Base-by-base conservation (phyloP, 1,284 basidiomycete genomes). In the Xanthoconium separans region DNA sequence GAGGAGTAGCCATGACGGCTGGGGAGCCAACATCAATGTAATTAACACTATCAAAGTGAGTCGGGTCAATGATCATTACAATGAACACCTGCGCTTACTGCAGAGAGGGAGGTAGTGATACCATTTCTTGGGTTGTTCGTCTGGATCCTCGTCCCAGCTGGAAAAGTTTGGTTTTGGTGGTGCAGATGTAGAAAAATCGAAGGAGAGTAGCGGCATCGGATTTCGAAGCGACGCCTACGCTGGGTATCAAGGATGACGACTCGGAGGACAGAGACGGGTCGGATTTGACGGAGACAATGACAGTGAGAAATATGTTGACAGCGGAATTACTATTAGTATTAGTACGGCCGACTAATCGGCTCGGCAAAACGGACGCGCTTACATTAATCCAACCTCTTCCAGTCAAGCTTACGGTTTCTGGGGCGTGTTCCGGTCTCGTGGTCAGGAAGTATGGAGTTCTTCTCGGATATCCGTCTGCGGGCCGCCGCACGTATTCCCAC, bases 1-100 rank as follows among this genome's bases (percentile, higher is more conserved):
- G 44, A 90, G 73, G 56, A 81, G 76, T 11, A 90, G 71, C 59
- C 85, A 73, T 5, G 88, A 90, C 5, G 88, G 88, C 44, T 89
- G 89, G 8, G 89, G 88, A 16, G 80, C 78, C 8, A 89, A 65
- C 51, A 91, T 78, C 46, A 90, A 68, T 29, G 78, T 47, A 18
- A 90, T 63, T 13, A 82, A 78, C 22, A 75, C 88, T 88, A 61
- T 42, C 50, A 5, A 48, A 50, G n/a, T 2, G 47, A 30, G 36
- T 47, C 49, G 47, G 18, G 44, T 42, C 61, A 52, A 55, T 51
- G 44, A 44, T 48, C 52, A 13, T 48, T 27, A 37, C 4, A 50
- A 50, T 40, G n/a, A 29, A 22, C 40, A 7, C 39, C 15, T 22
- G 39, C 31, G 70, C 81, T 60, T 61, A 84, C 84, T 63, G 57